A percentile compares a stretch with the other conserved stretches of the same genome.
phyloP scores from a whole-genome alignment of 495 filamentous ascomycete genomes.

The Polyplosphaeria fusca region DNA sequence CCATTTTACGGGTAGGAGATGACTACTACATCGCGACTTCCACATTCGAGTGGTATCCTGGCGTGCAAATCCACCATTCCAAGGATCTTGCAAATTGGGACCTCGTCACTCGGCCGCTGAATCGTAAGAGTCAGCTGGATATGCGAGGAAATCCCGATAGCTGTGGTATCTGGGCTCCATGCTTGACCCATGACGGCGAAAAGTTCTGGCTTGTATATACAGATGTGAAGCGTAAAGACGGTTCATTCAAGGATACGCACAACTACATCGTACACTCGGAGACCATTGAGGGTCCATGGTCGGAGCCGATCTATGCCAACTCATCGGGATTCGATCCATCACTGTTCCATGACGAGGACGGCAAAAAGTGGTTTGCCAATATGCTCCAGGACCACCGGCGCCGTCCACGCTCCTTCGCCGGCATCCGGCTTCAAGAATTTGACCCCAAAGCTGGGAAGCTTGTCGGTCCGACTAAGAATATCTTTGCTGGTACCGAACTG shows the following conservation, averaged over 20 bases:
- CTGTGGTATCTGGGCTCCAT: conserved; percentile 64
- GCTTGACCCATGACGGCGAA: conserved; percentile 55
- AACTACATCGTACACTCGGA: conserved; percentile 48
- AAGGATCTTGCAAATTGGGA: conserved; percentile 50
- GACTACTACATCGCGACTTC: conserved; percentile 64
- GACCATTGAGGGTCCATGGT: conserved; percentile 54
- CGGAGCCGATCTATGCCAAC: conserved; percentile 52
- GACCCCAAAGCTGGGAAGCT: conserved; percentile 44
- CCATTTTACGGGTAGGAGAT: conserved; percentile 53
- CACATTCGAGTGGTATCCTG: conserved; percentile 62
- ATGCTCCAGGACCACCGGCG: conserved; percentile 54
- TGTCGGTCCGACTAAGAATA: conserved; percentile 42
- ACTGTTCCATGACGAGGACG: conserved; percentile 58
- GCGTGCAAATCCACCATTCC: conserved; percentile 52
- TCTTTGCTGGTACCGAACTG: conserved; percentile 55
- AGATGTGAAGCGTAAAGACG: conserved; percentile 54
- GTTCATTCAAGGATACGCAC: conserved; percentile 49
- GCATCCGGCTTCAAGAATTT: conserved; percentile 46
- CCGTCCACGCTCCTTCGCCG: conserved; percentile 40
- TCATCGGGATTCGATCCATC: conserved; percentile 52
- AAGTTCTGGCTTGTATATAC: conserved; percentile 49
- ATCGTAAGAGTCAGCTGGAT: conserved; percentile 40
- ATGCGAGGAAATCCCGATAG: conserved; percentile 45
- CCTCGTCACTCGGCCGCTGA: conserved; percentile 41
- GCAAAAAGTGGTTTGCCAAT: conserved; percentile 53